Evolutionary conservation across 2,329 filamentous ascomycete species (phyloP), one percentile per base, ranked within the genome.

Genomic region (Coniochaeta ligniaria): DNA sequence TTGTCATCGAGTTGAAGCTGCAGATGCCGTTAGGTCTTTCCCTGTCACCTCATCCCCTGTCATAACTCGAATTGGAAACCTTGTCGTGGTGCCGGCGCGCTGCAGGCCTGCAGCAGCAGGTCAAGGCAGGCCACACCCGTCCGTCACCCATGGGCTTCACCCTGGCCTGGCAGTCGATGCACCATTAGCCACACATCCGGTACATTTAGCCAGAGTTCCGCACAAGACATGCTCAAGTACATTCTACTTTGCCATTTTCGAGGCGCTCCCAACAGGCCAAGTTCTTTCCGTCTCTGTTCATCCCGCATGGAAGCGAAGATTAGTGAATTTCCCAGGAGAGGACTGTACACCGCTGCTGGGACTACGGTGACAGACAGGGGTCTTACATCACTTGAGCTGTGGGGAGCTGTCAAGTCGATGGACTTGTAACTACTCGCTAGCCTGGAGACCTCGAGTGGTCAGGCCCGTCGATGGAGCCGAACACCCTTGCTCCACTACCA

Each of bases 141-240:
- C 47, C 47, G 6, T 52, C 24, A 28, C 47, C 24, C 47, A 52
- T 52, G 22, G 47, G 7, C 22, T 7, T 52, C 11, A n/a, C 24
- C 47, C 47, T 52, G 47, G 22, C 24, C 22, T 52, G 47, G 47
- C 47, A 52, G 22, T 52, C 24, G 47, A 52, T 52, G 47, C 47
- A 17, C 47, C 47, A 52, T 56, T 47, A 45, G 57, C 36, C n/a
- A 43, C 56, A 55, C 60, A 59, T 57, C 60, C 60, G 57, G 59
- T 59, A 55, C 52, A 63, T 63, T 63, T 63, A 63, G 60, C 62
- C 62, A 63, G 54, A 61, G 47, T 17, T 31, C 47, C 47, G 31
- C 47, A 16, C 47, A 17, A 55, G 56, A 45, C 35, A 54, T 33
- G 41, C 28, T 28, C 57, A 43, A 33, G 60, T 47, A 60, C 14